These are phyloP conservation scores for Ophiobolus disseminans DNA, from an alignment of 2,329 filamentous ascomycete species.

Conservation along the genomic window DNA sequence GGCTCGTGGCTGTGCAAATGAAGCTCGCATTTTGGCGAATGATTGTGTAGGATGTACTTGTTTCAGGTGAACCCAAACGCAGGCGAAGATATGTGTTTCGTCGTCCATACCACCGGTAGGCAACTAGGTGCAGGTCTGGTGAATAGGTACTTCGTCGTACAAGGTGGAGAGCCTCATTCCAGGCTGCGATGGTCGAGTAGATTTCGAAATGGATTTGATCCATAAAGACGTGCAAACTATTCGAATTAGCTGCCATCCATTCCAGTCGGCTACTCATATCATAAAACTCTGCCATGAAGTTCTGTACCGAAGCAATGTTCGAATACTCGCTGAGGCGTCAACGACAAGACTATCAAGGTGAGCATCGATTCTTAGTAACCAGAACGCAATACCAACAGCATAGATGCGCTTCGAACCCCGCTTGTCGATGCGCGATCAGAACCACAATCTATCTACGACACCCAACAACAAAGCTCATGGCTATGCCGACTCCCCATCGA, in stretches of 20 bases:
- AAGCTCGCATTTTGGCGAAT: neutral
- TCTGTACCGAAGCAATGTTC: neutral
- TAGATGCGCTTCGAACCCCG: neutral
- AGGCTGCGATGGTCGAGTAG: neutral
- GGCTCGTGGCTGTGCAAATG: neutral
- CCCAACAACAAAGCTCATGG: slow-evolving; percentile 4
- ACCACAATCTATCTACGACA: neutral
- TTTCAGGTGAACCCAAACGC: neutral
- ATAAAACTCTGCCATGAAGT: neutral
- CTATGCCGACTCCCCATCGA: slow-evolving; percentile 5
- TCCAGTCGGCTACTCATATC: neutral
- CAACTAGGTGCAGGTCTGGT: neutral
- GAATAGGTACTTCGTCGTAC: neutral
- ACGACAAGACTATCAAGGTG: slow-evolving; percentile 8
- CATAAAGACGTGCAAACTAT: neutral
- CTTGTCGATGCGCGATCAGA: neutral
- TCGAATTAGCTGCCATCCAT: neutral
- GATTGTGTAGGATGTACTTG: neutral
- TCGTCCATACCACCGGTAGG: neutral
- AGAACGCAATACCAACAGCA: neutral
- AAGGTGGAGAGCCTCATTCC: neutral
- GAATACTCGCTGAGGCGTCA: slow-evolving; percentile 8
- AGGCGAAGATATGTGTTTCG: neutral
- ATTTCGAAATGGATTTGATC: neutral
- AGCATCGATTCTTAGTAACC: neutral